Evolutionary conservation across 495 filamentous ascomycete genomes (phyloP).

Genomic region (Geopyxis carbonaria): DNA sequence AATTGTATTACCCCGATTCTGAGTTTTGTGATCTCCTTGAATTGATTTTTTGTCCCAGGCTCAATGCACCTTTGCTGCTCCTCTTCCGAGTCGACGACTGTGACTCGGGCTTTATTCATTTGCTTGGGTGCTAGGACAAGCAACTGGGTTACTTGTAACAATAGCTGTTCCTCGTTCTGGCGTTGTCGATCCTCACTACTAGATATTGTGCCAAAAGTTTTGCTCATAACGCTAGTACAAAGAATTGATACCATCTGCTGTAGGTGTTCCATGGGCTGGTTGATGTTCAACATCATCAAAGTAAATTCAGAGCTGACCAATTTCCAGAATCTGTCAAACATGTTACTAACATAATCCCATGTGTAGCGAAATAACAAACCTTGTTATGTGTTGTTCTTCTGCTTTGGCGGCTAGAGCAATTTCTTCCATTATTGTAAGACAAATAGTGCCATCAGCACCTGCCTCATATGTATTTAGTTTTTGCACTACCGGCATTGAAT

Average conservation of each 20-base stretch:
- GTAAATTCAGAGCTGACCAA: constrained; percentile 44
- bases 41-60: constrained; percentile 28
- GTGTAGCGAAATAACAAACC: constrained; percentile 6
- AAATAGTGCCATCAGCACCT: constrained; percentile 38
- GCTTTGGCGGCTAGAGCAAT: constrained; percentile 31
- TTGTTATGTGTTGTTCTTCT: constrained; percentile 14
- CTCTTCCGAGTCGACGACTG: too few relatives aligned
- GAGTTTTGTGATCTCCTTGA: constrained; percentile 37
- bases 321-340: constrained; percentile 37
- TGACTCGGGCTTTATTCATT: constrained; percentile 30
- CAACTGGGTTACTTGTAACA: constrained; percentile 44
- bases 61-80: too few relatives aligned
- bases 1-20: constrained; percentile 40
- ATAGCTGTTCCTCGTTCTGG: constrained; percentile 39
- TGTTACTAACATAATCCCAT: constrained; percentile 5
- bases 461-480: constrained; percentile 31
- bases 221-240: constrained; percentile 38
- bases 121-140: constrained; percentile 39
- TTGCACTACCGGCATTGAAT: constrained; percentile 36
- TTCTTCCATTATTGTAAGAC: constrained; percentile 39
- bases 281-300: constrained; percentile 42
- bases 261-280: constrained; percentile 40
- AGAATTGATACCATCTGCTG: constrained; percentile 41
- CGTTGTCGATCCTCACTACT: constrained; percentile 35
- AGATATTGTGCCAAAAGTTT: constrained; percentile 45